A percentile compares a stretch with the other conserved stretches of the same genome.
Conservation (phyloP, 768 basidiomycete genomes). For the Lepiota venenata region DNA sequence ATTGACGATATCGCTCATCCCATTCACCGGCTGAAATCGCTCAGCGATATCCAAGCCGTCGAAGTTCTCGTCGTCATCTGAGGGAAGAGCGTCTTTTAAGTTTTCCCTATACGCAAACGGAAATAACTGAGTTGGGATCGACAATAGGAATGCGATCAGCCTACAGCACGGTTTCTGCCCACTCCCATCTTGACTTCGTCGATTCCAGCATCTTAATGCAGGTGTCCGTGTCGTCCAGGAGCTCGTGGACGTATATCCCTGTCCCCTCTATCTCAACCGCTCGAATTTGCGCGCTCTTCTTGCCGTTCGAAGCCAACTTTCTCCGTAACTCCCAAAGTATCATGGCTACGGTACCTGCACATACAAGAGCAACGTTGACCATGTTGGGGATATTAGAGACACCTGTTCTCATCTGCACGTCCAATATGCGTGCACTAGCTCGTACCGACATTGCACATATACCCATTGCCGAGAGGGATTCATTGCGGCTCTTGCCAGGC, state of each 20-base stretch:
- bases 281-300: constrained; percentile 8
- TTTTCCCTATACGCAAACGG: not conserved
- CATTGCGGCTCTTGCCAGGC: not conserved
- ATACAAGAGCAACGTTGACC: constrained; percentile 44
- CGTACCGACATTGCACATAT: constrained; percentile 37
- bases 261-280: constrained; percentile 3
- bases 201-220: constrained; percentile 42
- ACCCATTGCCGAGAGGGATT: not conserved
- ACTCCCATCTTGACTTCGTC: constrained; percentile 31
- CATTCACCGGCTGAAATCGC: not conserved
- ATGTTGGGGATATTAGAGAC: constrained; percentile 37
- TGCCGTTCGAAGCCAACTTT: constrained; percentile 22
- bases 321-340: constrained; percentile 57
- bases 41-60: constrained; percentile 3
- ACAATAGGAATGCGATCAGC: constrained; percentile 14
- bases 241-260: constrained; percentile 17
- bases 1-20: not conserved
- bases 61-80: not conserved
- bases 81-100: constrained; percentile 5
- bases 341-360: constrained; percentile 50
- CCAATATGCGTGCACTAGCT: constrained; percentile 57
- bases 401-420: constrained; percentile 43
- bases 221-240: constrained; percentile 34
- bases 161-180: constrained; percentile 28
- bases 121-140: not conserved